Conservation (phyloP, 306 rosid species). For the Leucaena leucocephala region DNA sequence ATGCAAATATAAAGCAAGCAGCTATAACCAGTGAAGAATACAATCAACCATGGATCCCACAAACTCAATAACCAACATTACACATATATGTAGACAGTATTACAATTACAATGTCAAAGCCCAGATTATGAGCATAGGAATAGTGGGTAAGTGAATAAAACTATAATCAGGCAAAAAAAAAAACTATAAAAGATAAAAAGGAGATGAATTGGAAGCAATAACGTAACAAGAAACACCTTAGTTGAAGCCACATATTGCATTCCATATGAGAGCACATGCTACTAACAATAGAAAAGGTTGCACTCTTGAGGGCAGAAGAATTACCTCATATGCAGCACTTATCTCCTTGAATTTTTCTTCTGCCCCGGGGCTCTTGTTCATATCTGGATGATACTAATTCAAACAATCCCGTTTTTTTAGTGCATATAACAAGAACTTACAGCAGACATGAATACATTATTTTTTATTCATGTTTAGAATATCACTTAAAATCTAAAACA, state of each 20-base stretch:
- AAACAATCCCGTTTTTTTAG: conserved; percentile 24
- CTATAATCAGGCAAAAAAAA: neutral
- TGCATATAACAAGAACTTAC: conserved; percentile 15
- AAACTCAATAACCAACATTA: conserved; percentile 21
- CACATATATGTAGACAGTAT: conserved; percentile 27
- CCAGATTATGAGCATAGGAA: conserved; percentile 26
- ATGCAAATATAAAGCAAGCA: conserved; percentile 31
- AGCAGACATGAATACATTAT: conserved; percentile 9
- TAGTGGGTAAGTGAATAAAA: neutral
- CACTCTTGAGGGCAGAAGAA: conserved; percentile 32
- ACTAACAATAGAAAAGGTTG: conserved; percentile 2
- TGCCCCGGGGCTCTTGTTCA: conserved; percentile 76
- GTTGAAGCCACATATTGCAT: neutral
- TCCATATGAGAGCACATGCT: conserved; percentile 6
- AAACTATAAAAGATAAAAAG: conserved; percentile 15
- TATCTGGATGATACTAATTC: conserved; percentile 89
- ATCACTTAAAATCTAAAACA: neutral
- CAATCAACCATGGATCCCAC: conserved; percentile 25
- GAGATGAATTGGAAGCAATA: neutral
- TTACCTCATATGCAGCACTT: conserved; percentile 96
- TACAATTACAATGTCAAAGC: conserved; percentile 16
- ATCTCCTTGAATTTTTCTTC: conserved; percentile 97
- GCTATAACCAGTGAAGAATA: conserved; percentile 22
- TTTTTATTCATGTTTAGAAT: conserved; percentile 7
- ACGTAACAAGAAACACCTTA: neutral